Percentiles rank a stretch among this genome's conserved stretches.
Evolutionary conservation across 2,329 filamentous ascomycete species (phyloP).

Genomic region (Pseudogymnoascus destructans): DNA sequence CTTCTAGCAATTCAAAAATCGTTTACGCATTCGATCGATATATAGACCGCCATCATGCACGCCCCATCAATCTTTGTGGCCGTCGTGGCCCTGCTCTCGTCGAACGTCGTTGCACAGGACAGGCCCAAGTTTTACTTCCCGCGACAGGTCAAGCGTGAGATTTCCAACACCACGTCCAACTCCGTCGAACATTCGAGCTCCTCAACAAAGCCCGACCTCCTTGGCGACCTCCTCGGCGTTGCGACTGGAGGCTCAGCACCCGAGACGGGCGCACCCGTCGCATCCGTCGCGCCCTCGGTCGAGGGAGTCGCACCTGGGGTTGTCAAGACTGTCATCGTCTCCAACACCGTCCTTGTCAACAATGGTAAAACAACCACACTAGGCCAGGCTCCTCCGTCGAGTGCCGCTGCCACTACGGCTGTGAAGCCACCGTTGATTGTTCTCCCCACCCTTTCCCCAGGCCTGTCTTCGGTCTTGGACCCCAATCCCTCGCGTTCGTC

Average conservation of each 20-base stretch:
- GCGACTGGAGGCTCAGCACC: constrained; percentile 15
- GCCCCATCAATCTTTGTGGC: constrained; percentile 36
- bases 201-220: not conserved
- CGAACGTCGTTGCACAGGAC: constrained; percentile 33
- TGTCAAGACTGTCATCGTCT: constrained; percentile 6
- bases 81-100: constrained; percentile 36
- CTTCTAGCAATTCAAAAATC: constrained; percentile 15
- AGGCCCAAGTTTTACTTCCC: constrained; percentile 45
- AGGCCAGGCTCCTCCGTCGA: not conserved
- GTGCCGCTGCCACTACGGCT: not conserved
- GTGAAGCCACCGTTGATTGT: not conserved
- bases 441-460: not conserved
- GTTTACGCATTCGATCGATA: constrained; percentile 15
- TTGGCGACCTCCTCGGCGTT: not conserved
- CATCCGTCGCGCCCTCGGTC: not conserved
- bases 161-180: constrained; percentile 30
- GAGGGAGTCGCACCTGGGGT: not conserved
- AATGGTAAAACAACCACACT: not conserved
- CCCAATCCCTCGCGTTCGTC: constrained; percentile 4
- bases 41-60: constrained; percentile 33
- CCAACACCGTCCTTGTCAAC: constrained; percentile 9
- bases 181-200: constrained; percentile 7
- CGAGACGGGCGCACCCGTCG: constrained; percentile 15
- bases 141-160: constrained; percentile 40
- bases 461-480: not conserved